Evolutionary conservation across 495 filamentous ascomycete species (phyloP).

Genomic region (Penicillium manginii): DNA sequence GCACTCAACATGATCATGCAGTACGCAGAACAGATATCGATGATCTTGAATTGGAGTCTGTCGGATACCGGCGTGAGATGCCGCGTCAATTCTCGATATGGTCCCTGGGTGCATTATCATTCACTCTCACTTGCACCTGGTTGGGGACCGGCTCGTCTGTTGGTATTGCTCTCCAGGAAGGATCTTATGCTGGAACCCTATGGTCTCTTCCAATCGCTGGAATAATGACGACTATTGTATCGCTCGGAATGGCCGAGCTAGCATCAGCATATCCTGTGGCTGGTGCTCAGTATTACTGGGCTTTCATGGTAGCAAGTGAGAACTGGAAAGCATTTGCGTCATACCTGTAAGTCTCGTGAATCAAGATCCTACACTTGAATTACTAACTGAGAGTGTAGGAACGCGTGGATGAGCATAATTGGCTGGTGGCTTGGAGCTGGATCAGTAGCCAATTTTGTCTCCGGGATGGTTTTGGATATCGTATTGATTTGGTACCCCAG

Average conservation of each 20-base stretch:
- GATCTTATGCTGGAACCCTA: slow-evolving; percentile 7
- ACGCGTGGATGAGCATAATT: slow-evolving; percentile 16
- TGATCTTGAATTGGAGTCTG: slow-evolving; percentile 13
- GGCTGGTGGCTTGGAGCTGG: slow-evolving; percentile 16
- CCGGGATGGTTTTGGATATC: slow-evolving; percentile 11
- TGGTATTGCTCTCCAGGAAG: slow-evolving; percentile 8
- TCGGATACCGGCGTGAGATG: slow-evolving; percentile 14
- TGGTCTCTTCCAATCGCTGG: slow-evolving; percentile 14
- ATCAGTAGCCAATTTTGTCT: slow-evolving; percentile 12
- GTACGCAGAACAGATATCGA: not conserved
- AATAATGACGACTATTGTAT: slow-evolving; percentile 14
- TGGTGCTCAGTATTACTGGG: slow-evolving; percentile 19
- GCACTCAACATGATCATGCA: not conserved
- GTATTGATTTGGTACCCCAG: slow-evolving; percentile 12
- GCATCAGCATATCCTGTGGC: slow-evolving; percentile 19
- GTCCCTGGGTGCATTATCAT: slow-evolving; percentile 6
- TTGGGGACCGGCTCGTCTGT: slow-evolving; percentile 14
- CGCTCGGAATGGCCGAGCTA: slow-evolving; percentile 11
- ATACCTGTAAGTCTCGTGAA: slow-evolving; percentile 9
- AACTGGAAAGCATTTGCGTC: slow-evolving; percentile 14
- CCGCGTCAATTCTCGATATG: slow-evolving; percentile 12
- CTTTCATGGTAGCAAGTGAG: slow-evolving; percentile 6
- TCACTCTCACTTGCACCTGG: slow-evolving; percentile 17
- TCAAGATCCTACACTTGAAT: not conserved
- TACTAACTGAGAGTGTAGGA: not conserved